A percentile compares a stretch with the other conserved stretches of the same genome.
These are phyloP conservation scores for Medicago arabica DNA, from an alignment of 306 rosid species.

Conservation along the genomic window DNA sequence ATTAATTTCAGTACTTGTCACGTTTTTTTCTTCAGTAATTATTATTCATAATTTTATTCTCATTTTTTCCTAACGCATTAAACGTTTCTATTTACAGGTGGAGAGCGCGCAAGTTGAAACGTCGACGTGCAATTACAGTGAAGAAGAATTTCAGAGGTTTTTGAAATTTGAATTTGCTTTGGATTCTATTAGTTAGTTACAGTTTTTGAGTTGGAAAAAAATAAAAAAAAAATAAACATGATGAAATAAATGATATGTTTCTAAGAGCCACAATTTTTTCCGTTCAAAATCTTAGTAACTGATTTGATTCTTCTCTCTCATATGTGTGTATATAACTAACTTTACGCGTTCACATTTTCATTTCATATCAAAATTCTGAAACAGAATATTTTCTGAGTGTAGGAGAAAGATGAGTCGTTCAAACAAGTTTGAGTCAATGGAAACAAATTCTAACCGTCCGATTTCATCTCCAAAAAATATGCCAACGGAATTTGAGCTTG, in stretches of 20 bases:
- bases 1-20: conserved; percentile 11
- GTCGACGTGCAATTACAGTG: conserved; percentile 58
- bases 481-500: conserved; percentile 74
- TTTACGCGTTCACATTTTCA: background rate
- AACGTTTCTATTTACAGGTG: conserved; percentile 53
- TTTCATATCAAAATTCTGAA: background rate
- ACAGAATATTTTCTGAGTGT: conserved; percentile 29
- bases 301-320: background rate
- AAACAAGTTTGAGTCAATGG: conserved; percentile 52
- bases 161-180: conserved; percentile 33
- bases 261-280: conserved; percentile 32
- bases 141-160: conserved; percentile 63
- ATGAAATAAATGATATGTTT: conserved; percentile 21
- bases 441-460: conserved; percentile 48
- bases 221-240: background rate
- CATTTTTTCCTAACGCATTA: conserved; percentile 22
- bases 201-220: conserved; percentile 23
- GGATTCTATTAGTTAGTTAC: background rate
- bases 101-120: conserved; percentile 76
- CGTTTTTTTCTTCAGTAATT: conserved; percentile 32
- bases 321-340: background rate
- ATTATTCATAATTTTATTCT: background rate
- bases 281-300: conserved; percentile 19
- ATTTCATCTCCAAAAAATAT: conserved; percentile 46
- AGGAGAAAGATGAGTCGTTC: conserved; percentile 74